Evolutionary conservation across 2,329 filamentous ascomycete genomes (phyloP), one percentile per base, ranked within the genome.

Genomic region (Nemania sp.): DNA sequence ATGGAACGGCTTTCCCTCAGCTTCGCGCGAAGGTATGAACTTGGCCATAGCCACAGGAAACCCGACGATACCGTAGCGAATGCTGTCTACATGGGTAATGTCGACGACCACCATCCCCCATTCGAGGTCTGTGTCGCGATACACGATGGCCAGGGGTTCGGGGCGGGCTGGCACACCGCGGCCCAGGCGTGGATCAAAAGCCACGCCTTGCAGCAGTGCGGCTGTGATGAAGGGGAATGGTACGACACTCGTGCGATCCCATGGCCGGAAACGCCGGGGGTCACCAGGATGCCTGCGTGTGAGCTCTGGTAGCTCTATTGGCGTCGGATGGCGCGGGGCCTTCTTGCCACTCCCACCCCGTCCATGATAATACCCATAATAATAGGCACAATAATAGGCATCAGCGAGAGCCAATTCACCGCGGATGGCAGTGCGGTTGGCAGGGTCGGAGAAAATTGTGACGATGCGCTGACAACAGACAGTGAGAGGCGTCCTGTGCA

Each of bases 31-130:
- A 30, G 41, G 28, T 20, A 58, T 33, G 30, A 57, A 56, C 30
- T 43, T 59, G 15, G 56, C 56, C 39, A 28, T 49, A 26, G 41
- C 19, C 19, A 61, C 50, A n/a, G 44, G 15, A 50, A 62, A 62
- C 23, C 60, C 60, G 31, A 62, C 60, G 36, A 62, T 61, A 20
- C 60, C 59, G 39, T 62, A 62, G 5, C 58, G 41, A 26, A 62
- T 19, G 11, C 34, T 33, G 9, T 57, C 14, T 11, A 60, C 48
- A 15, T 63, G 46, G 7, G 61, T 63, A 37, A 62, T 60, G 28
- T 63, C 54, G 14, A 61, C 19, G 20, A 63, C 50, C 12, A 61
- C 59, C 59, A 63, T 63, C 9, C 61, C 61, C 61, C 61, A 63
- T 36, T 61, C 57, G 14, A 57, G 31, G 51, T 51, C 49, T 11